Evolutionary conservation across 2,329 filamentous ascomycete genomes (phyloP), one percentile per base, ranked within the genome.

Genomic region (Geosmithia putterillii): DNA sequence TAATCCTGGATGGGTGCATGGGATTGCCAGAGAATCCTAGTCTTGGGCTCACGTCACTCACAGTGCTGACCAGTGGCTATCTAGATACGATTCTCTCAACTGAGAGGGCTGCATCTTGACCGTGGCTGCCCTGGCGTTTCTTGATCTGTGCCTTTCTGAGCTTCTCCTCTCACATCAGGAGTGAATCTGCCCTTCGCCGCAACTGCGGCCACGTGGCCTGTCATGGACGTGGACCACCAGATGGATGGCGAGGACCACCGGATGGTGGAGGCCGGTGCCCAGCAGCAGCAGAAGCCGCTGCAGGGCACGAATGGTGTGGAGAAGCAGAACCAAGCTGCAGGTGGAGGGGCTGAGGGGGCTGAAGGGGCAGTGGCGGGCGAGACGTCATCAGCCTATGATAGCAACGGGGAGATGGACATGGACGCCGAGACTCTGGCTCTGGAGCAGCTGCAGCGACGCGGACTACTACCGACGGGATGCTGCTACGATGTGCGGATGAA

Each of bases 401-500:
- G 54, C 18, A 58, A 56, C 45, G 61, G 54, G 21, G 61, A 61
- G 12, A 61, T 53, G 14, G 57, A 59, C 14, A 54, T 57, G 1
- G 60, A 61, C 9, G 59, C 61, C 3, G 61, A 63, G 15, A 57
- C 62, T 9, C 53, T 66, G 2, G 60, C 60, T 7, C 52, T 58
- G 2, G 62, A 60, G 3, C 59, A 64, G 42, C 51, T 69, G 42
- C 58, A 58, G 14, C 63, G 64, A 45, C 67, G 63, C 34, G 69
- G 70, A 2, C 62, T 76, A 21, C 67, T 86, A 2, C 76, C 82
- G 0, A 89, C 84, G 0, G 86, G 86, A 3, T 79, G 83, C 47
- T 90, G 86, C 51, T 98, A 96, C 58, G 92, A 98, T 64, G 81
- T 86, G 45, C 79, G 90, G 25, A 98, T 98, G 92, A 87, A 92